Evolutionary conservation across 495 filamentous ascomycete genomes (phyloP).

Genomic region (Thozetella sp.): DNA sequence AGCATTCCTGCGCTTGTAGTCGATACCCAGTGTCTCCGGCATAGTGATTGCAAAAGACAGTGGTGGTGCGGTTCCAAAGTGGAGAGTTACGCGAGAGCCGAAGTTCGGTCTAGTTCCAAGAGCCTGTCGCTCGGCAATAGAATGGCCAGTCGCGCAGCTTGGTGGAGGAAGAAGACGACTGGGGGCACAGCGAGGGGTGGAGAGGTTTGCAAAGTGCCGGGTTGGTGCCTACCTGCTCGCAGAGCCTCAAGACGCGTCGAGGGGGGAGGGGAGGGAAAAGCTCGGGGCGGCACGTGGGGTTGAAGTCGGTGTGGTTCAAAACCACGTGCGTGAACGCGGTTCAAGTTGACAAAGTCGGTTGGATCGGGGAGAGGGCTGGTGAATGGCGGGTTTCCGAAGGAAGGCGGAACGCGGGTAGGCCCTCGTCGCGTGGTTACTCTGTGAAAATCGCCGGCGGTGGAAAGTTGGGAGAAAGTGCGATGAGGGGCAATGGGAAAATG

Average conservation of each 20-base stretch:
- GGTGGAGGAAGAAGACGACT: neutral
- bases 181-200: neutral
- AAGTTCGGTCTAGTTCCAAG: neutral
- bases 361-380: neutral
- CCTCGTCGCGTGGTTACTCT: slow-evolving; percentile 1
- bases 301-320: neutral
- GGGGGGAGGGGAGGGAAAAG: neutral
- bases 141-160: neutral
- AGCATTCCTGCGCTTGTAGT: slow-evolving; percentile 80
- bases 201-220: neutral
- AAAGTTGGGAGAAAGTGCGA: slow-evolving; percentile 1
- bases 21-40: slow-evolving; percentile 58
- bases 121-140: neutral
- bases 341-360: neutral
- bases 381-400: neutral
- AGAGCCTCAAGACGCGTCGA: neutral
- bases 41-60: neutral
- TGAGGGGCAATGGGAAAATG: slow-evolving; percentile 1
- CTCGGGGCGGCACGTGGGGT: neutral
- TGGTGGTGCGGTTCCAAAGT: neutral
- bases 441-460: neutral
- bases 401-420: neutral
- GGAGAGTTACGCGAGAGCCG: neutral
- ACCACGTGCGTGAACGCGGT: neutral
- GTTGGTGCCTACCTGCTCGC: neutral